Evolutionary conservation across 148 eudicot genomes (phyloP), one percentile per base, ranked within the genome.

Genomic region (Silene conica): DNA sequence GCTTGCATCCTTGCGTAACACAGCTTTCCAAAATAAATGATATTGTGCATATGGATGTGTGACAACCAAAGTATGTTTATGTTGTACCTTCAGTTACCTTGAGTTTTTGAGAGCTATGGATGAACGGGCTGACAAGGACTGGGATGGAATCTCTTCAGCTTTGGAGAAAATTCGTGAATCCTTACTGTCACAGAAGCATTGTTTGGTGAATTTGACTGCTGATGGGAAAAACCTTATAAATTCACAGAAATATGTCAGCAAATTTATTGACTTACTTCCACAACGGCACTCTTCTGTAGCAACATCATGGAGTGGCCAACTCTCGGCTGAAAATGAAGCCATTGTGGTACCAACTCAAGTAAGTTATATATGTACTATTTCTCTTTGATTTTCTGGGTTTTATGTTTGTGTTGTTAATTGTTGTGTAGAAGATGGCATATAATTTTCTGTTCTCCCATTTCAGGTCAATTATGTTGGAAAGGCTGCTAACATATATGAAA

Each of bases 381-480:
- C 69, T 31, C 34, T 31, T 19, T 77, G 8, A 20, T 58, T 18
- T 64, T 5, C 34, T 3, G 34, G 5, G 57, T 70, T 70, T 71
- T 41, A 71, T 71, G 38, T 57, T 21, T 45, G 19, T 3, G 46
- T 52, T 25, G 46, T 52, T 25, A 38, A 22, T 21, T 75, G 5
- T 23, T 69, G 56, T 59, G 60, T 46, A 57, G 56, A 31, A 28
- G 55, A 67, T 64, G 52, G 31, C 69, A 61, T 54, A 8, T 43
- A 55, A 38, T 31, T 58, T 68, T 46, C 68, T 69, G 20, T 21
- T 69, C 72, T 55, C 41, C 38, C 8, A 72, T 70, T 70, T 14
- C 83, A 95, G 99, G 99, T 95, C 63, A 95, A 95, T 78, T 95
- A 95, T 80, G 99, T 95, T 71, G 99, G 99, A 78, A 95, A 95